Percentiles rank a stretch among this genome's conserved stretches.
phyloP scores from a whole-genome alignment of 2,329 filamentous ascomycete species.

The Paecilomyces variotii region DNA sequence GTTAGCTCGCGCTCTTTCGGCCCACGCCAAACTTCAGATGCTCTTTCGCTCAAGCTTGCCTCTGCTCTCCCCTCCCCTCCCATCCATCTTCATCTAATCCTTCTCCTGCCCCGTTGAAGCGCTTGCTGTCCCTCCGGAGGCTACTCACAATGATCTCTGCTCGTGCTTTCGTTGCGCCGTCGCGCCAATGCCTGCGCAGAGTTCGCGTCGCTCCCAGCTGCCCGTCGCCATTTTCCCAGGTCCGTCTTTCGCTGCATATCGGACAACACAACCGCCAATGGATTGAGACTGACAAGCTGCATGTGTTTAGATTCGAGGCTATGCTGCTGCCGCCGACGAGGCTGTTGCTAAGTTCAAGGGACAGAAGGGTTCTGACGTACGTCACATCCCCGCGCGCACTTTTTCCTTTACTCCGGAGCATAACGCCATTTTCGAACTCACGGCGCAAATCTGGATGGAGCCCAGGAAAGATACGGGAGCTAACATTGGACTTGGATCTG shows the following conservation, averaged over 20 bases:
- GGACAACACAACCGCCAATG: conserved; percentile 5
- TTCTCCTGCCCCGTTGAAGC: conserved; percentile 14
- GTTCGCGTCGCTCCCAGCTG: conserved; percentile 42
- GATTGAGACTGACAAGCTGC: conserved; percentile 9
- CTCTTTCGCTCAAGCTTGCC: conserved; percentile 5
- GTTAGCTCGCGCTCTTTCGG: no score
- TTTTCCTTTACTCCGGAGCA: conserved; percentile 6
- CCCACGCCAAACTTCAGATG: not conserved
- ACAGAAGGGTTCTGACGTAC: conserved; percentile 77
- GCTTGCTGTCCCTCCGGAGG: conserved; percentile 17
- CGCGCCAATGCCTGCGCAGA: conserved; percentile 70
- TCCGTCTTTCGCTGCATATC: conserved; percentile 32
- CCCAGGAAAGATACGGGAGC: conserved; percentile 7
- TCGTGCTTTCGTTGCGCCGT: conserved; percentile 67
- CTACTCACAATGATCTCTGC: conserved; percentile 67
- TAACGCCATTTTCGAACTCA: not conserved
- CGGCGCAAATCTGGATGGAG: not conserved
- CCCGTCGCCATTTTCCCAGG: conserved; percentile 48
- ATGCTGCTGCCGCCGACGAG: conserved; percentile 46
- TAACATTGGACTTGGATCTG: conserved; percentile 8
- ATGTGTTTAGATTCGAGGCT: conserved; percentile 52
- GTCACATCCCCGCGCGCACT: conserved; percentile 28
- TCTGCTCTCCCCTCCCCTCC: conserved; percentile 4
- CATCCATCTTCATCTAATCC: conserved; percentile 4
- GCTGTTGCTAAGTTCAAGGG: conserved; percentile 91